Evolutionary conservation across 2,329 filamentous ascomycete genomes (phyloP).

Genomic region (Plenodomus lindquistii): DNA sequence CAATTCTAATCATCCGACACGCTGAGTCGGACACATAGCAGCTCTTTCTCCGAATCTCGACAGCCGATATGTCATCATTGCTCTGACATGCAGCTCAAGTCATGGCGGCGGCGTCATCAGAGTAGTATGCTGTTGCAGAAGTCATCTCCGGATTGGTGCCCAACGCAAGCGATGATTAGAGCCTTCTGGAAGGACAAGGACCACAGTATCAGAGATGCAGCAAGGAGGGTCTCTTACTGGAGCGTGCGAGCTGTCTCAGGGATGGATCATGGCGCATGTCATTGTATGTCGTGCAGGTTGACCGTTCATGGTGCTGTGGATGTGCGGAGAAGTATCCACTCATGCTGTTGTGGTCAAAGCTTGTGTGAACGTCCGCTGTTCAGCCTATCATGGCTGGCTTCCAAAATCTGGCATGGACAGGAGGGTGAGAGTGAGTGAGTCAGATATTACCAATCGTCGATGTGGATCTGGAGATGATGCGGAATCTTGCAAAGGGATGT

Average conservation of each 20-base stretch:
- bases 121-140: not conserved
- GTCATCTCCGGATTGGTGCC: not conserved
- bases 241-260: not conserved
- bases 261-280: not conserved
- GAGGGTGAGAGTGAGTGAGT: no score
- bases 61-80: not conserved
- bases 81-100: not conserved
- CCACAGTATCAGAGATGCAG: no score
- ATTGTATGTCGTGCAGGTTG: not conserved
- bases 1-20: not conserved
- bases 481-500: no score
- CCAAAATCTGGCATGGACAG: no score
- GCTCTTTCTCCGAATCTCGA: not conserved
- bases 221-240: no score
- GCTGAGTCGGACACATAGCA: not conserved
- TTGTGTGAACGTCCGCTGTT: not conserved
- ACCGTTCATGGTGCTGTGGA: not conserved
- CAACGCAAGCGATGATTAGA: not conserved
- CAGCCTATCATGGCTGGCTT: no score
- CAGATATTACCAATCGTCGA: no score
- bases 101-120: not conserved
- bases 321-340: not conserved
- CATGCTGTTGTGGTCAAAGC: not conserved
- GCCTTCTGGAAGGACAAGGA: not conserved
- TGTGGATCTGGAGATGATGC: no score